Evolutionary conservation across 2,329 filamentous ascomycete genomes (phyloP).

Genomic region (Calonectria henricotiae): DNA sequence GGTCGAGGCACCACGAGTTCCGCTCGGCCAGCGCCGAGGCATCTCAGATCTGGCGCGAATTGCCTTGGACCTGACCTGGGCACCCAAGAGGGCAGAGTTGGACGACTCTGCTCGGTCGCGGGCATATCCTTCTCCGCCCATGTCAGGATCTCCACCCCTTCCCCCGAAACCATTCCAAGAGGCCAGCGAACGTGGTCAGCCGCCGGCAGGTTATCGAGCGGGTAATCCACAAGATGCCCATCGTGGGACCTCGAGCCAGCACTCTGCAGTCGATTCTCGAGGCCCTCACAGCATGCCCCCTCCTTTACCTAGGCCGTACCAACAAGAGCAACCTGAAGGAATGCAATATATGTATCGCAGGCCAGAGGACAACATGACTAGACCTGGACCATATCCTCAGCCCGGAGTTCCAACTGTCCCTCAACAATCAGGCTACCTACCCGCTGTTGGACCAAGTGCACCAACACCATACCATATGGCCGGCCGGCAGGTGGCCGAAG

Average conservation of each 20-base stretch:
- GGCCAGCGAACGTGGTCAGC: conserved; percentile 70
- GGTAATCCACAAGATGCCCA: conserved; percentile 68
- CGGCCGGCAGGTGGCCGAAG: conserved; percentile 62
- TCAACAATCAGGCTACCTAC: conserved; percentile 48
- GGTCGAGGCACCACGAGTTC: conserved; percentile 62
- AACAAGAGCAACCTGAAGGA: conserved; percentile 49
- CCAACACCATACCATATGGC: conserved; percentile 47
- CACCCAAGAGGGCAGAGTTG: conserved; percentile 67
- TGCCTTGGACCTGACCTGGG: conserved; percentile 64
- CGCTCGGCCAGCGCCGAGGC: conserved; percentile 74
- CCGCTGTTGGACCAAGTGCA: conserved; percentile 43
- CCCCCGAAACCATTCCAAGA: conserved; percentile 74
- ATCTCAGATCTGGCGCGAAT: conserved; percentile 70
- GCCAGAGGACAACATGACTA: conserved; percentile 48
- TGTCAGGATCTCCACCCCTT: conserved; percentile 79
- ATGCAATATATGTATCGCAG: conserved; percentile 51
- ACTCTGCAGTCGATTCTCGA: conserved; percentile 47
- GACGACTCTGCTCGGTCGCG: conserved; percentile 71
- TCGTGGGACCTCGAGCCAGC: conserved; percentile 59
- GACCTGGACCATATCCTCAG: conserved; percentile 51
- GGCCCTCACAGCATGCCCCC: conserved; percentile 49
- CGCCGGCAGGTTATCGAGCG: conserved; percentile 62
- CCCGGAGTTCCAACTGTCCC: conserved; percentile 41
- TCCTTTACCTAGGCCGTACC: conserved; percentile 52
- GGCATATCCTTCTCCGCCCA: conserved; percentile 82